Evolutionary conservation across 83 land plant species (phyloP).

Genomic region (Thuja plicata): DNA sequence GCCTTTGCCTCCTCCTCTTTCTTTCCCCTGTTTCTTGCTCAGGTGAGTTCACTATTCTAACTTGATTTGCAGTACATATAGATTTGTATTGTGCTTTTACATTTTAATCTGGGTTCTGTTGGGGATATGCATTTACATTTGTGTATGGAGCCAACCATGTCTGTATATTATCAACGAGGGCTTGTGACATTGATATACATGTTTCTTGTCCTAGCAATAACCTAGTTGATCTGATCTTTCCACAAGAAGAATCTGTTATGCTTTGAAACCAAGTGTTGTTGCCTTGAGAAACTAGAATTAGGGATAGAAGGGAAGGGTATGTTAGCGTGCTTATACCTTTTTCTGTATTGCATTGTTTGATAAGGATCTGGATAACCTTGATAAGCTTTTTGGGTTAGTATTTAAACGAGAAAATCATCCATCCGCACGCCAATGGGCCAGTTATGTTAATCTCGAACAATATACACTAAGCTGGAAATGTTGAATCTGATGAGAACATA

Average conservation of each 20-base stretch:
- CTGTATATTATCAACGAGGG: not conserved
- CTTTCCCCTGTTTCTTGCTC: not conserved
- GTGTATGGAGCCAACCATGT: too few species aligned
- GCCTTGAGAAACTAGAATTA: not conserved
- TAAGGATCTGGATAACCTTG: not conserved
- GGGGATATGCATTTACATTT: too few species aligned
- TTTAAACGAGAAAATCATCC: too few species aligned
- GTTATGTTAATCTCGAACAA: too few species aligned
- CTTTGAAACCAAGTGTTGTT: not conserved
- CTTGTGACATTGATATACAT: not conserved
- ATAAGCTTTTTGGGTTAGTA: not conserved
- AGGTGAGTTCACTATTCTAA: not conserved
- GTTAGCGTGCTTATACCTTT: not conserved
- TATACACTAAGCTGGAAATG: not conserved
- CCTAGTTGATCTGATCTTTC: not conserved
- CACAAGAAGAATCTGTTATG: not conserved
- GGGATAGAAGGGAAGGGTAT: not conserved
- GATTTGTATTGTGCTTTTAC: not conserved
- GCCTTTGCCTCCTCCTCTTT: not conserved
- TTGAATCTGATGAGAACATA: too few species aligned
- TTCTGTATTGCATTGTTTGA: not conserved
- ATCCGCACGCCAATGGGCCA: too few species aligned
- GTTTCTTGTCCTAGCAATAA: not conserved
- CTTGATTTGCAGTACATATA: not conserved
- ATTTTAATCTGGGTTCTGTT: not conserved